These are phyloP conservation scores for Phytophthora boehmeriae DNA, from an alignment of 352 stramenopile genomes.

Conservation along the genomic window DNA sequence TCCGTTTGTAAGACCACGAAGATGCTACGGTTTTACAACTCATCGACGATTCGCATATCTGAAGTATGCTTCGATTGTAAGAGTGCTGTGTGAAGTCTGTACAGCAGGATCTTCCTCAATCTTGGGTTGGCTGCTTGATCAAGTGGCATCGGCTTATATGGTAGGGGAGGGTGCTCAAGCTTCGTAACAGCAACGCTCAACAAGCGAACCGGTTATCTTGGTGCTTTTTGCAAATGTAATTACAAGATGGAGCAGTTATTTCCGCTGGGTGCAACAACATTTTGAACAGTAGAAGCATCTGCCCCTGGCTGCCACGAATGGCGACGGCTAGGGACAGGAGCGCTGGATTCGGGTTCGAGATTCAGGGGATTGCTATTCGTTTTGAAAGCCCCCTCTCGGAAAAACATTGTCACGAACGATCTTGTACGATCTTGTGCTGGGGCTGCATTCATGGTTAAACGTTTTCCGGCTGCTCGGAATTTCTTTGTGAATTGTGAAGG, in stretches of 20 bases:
- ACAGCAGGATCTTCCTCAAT: too few species aligned
- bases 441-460: slow-evolving; percentile 15
- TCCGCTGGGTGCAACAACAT: slow-evolving; percentile 27
- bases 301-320: slow-evolving; percentile 31
- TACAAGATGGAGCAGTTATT: slow-evolving; percentile 32
- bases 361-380: neutral
- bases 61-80: too few species aligned
- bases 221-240: slow-evolving; percentile 5
- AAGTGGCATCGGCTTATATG: too few species aligned
- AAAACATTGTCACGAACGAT: slow-evolving; percentile 24
- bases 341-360: slow-evolving; percentile 10
- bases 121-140: too few species aligned
- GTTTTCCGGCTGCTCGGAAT: slow-evolving; percentile 19
- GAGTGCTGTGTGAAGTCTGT: too few species aligned
- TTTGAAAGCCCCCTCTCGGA: slow-evolving; percentile 4
- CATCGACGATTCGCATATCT: too few species aligned
- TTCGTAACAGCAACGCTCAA: too few species aligned
- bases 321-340: slow-evolving; percentile 11
- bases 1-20: too few species aligned
- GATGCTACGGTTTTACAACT: too few species aligned
- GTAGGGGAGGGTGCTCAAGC: too few species aligned
- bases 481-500: slow-evolving; percentile 54
- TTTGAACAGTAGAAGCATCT: slow-evolving; percentile 17
- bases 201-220: too few species aligned
- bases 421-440: slow-evolving; percentile 7